Evolutionary conservation across 805 yeast species (phyloP).

Genomic region (Candida stauntonica): DNA sequence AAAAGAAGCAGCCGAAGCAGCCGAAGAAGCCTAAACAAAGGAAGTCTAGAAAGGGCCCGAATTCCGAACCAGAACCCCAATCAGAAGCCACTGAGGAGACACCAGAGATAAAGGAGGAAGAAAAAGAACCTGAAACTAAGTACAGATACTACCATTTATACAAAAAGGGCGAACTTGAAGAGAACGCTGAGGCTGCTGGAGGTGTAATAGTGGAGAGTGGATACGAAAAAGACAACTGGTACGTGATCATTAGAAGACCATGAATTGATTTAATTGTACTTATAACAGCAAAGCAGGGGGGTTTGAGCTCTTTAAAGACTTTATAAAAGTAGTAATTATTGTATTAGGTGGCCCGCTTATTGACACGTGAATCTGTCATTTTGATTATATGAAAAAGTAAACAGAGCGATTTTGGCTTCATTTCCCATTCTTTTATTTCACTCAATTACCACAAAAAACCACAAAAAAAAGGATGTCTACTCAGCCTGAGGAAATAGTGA

Average conservation of each 20-base stretch:
- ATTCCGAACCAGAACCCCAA: conserved; percentile 18
- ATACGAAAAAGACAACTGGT: conserved; percentile 95
- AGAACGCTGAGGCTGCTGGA: conserved; percentile 69
- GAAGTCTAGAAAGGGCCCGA: conserved; percentile 15
- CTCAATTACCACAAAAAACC: too few relatives aligned
- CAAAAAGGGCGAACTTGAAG: conserved; percentile 73
- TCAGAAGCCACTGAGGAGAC: conserved; percentile 18
- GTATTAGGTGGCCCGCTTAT: too few relatives aligned
- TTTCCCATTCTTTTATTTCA: too few relatives aligned
- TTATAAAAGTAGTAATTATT: too few relatives aligned
- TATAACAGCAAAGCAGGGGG: too few relatives aligned
- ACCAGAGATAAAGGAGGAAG: conserved; percentile 20
- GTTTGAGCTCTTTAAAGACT: too few relatives aligned
- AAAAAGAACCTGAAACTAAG: conserved; percentile 42
- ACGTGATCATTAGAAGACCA: conserved; percentile 45
- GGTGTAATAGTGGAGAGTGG: conserved; percentile 65
- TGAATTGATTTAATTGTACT: conserved; percentile 1
- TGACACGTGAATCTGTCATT: conserved; percentile 4
- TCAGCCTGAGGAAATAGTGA: too few relatives aligned
- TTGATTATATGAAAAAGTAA: too few relatives aligned
- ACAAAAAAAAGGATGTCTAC: too few relatives aligned
- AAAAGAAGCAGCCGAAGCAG: conserved; percentile 40
- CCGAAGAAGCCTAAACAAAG: conserved; percentile 28
- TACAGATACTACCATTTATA: conserved; percentile 89
- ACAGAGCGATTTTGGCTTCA: too few relatives aligned